Base-by-base conservation (phyloP, 1,284 basidiomycete genomes). In the Ceratobasidium sp. region DNA sequence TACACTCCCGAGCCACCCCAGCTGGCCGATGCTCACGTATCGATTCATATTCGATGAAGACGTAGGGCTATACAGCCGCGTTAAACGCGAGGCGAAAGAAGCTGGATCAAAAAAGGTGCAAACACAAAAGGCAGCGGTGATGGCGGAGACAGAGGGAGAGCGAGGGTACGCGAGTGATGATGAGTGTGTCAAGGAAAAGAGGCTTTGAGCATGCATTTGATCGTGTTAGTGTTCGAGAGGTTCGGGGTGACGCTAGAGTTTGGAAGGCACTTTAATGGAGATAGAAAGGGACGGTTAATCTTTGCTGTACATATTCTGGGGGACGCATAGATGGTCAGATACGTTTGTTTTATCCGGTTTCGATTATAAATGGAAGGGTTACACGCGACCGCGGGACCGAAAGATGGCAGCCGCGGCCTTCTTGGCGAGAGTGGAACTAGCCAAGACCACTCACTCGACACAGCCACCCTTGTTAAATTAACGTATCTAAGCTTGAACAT, bases 1-100 rank as follows among this genome's bases (percentile, higher is more conserved):
- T 81, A 90, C 87, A 6, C 87, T 99, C 38, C 96, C 97, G 0
- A 89, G 90, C 1, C 97, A 99, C 83, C 91, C 91, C 1, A 94
- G 92, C 3, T 99, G 97, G 97, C 93, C 96, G 0, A 94, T 96
- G 91, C 94, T 99, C 56, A 96, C 94, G 3, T 88, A 95, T 79
- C 94, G 96, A 84, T 99, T 99, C 84, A 98, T 99, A 79, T 91
- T 96, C 52, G 96, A 97, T 82, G 88, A 89, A 17, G 92, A 93
- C 79, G 94, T 96, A 48, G 96, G 96, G 10, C 86, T 89, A 83
- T 89, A 85, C 82, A 84, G 84, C 23, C 83, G 88, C 20, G 87
- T 85, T 4, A 89, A 89, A 82, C 83, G 88, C 38, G 80, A 77
- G 46, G 80, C 77, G 4, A 82, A 80, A 44, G 76, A 61, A 38